These are phyloP conservation scores for Sphaerulina vaccinii DNA, from an alignment of 2,329 filamentous ascomycete genomes.

Conservation along the genomic window DNA sequence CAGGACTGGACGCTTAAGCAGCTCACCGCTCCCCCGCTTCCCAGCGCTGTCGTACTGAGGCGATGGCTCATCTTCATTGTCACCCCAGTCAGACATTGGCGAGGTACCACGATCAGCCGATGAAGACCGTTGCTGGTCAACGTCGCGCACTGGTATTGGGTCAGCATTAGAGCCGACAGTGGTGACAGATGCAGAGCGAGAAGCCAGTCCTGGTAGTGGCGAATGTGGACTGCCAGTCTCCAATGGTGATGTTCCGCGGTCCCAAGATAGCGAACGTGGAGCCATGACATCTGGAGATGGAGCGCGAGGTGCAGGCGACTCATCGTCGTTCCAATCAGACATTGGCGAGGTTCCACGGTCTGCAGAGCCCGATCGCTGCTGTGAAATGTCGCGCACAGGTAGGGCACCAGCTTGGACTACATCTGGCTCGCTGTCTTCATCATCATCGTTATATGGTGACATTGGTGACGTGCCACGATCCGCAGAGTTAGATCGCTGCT, in stretches of 20 bases:
- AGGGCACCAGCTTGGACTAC: constrained; percentile 2
- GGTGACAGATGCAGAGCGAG: constrained; percentile 10
- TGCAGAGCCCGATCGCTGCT: constrained; percentile 7
- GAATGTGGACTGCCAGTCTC: constrained; percentile 3
- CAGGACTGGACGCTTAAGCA: constrained; percentile 7
- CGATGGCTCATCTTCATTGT: constrained; percentile 4
- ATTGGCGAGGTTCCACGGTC: constrained; percentile 11
- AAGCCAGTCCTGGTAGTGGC: constrained; percentile 8
- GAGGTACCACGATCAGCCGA: constrained; percentile 15
- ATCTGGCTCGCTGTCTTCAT: constrained; percentile 9
- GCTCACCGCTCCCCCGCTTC: neutral
- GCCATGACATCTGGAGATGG: constrained; percentile 8
- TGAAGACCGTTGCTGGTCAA: constrained; percentile 8
- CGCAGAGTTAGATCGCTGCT: constrained; percentile 11
- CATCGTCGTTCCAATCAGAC: constrained; percentile 10
- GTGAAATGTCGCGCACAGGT: constrained; percentile 10
- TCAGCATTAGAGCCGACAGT: constrained; percentile 3
- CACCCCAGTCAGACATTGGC: constrained; percentile 16
- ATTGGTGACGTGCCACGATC: constrained; percentile 10
- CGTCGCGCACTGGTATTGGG: constrained; percentile 4
- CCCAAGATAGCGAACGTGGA: neutral
- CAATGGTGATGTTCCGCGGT: constrained; percentile 11
- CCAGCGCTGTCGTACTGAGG: constrained; percentile 5
- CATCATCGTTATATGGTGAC: constrained; percentile 7
- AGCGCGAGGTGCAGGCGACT: neutral